Evolutionary conservation across 1,284 basidiomycete genomes (phyloP).

Genomic region (Sutorius eximius): DNA sequence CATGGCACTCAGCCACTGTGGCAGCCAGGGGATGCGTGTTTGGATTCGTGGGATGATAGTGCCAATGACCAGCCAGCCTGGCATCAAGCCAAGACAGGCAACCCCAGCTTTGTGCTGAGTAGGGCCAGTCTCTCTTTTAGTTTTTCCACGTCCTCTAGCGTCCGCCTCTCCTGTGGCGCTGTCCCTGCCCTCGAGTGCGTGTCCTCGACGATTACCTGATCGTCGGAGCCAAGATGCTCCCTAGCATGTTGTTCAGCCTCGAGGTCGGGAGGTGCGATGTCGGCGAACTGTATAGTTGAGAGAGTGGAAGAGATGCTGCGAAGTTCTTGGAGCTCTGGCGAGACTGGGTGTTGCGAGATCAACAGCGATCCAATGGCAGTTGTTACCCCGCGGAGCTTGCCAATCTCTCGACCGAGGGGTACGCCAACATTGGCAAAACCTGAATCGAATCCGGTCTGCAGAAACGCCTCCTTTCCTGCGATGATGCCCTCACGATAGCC

Average conservation of each 20-base stretch:
- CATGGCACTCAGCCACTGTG: slow-evolving; percentile 1
- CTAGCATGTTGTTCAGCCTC: slow-evolving; percentile 72
- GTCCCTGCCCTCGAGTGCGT: slow-evolving; percentile 45
- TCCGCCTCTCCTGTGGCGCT: slow-evolving; percentile 27
- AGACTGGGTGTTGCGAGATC: slow-evolving; percentile 21
- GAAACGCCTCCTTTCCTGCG: slow-evolving; percentile 75
- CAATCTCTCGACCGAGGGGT: slow-evolving; percentile 72
- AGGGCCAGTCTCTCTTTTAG: slow-evolving; percentile 43
- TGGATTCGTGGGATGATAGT: neutral
- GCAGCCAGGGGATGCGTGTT: neutral
- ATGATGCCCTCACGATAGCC: slow-evolving; percentile 89
- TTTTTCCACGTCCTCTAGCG: slow-evolving; percentile 42
- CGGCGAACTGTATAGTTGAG: slow-evolving; percentile 57
- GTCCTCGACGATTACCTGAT: slow-evolving; percentile 35
- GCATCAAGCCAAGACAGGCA: slow-evolving; percentile 27
- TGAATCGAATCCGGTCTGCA: slow-evolving; percentile 81
- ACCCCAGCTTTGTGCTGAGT: slow-evolving; percentile 36
- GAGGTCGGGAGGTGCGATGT: slow-evolving; percentile 67
- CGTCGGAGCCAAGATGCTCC: slow-evolving; percentile 52
- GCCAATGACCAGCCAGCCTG: neutral
- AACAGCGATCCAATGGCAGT: slow-evolving; percentile 61
- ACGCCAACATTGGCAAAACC: slow-evolving; percentile 74
- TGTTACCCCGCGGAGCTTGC: slow-evolving; percentile 65
- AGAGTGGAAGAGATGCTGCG: slow-evolving; percentile 54
- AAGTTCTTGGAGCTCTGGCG: slow-evolving; percentile 40